Evolutionary conservation across 2,329 filamentous ascomycete species (phyloP).

Genomic region (Fusarium luffae): DNA sequence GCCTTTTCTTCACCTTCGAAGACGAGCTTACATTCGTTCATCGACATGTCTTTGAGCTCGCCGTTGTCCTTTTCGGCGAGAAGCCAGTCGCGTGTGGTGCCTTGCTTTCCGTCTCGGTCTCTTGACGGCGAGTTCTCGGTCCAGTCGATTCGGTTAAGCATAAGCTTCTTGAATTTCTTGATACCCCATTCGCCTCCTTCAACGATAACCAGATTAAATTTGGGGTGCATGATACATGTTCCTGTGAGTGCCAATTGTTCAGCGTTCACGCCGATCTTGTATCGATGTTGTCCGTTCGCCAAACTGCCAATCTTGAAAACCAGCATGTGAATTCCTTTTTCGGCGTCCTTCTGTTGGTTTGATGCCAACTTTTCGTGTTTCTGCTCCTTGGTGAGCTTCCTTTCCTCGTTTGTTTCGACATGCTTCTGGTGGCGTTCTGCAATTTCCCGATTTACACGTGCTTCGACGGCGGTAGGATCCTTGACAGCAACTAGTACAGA

Average conservation of each 20-base stretch:
- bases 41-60: conserved; percentile 80
- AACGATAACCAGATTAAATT: conserved; percentile 88
- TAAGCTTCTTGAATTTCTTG: conserved; percentile 88
- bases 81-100: conserved; percentile 78
- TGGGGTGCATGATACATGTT: conserved; percentile 90
- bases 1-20: conserved; percentile 92
- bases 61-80: conserved; percentile 82
- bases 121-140: conserved; percentile 83
- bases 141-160: conserved; percentile 96
- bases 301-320: conserved; percentile 92
- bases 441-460: conserved; percentile 92
- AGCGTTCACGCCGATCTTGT: conserved; percentile 91
- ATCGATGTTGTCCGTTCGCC: conserved; percentile 92
- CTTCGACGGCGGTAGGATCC: conserved; percentile 96
- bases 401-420: conserved; percentile 80
- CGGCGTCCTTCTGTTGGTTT: conserved; percentile 89
- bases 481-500: conserved; percentile 71
- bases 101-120: conserved; percentile 69
- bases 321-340: conserved; percentile 84
- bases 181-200: conserved; percentile 90
- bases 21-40: conserved; percentile 84
- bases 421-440: conserved; percentile 85
- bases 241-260: conserved; percentile 89
- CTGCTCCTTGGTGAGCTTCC: conserved; percentile 90
- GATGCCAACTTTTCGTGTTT: conserved; percentile 81